A percentile compares a stretch with the other conserved stretches of the same genome.
phyloP scores from a whole-genome alignment of 2,329 filamentous ascomycete genomes.

The Colletotrichum tropicale region DNA sequence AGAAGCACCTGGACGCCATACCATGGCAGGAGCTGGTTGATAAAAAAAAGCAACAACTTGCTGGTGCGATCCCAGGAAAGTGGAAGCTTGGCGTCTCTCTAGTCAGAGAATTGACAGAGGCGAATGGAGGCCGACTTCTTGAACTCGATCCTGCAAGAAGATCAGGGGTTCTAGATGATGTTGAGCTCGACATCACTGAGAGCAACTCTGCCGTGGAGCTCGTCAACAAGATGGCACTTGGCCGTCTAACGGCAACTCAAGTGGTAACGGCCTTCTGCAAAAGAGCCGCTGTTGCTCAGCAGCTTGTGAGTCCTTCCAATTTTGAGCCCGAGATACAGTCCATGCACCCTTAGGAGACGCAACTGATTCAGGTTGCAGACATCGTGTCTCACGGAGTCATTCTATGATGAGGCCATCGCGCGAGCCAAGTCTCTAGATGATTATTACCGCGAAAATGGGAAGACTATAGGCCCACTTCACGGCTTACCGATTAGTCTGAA shows the following conservation, averaged over 20 bases:
- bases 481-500: neutral
- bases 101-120: neutral
- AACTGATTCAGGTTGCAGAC: neutral
- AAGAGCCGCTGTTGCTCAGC: neutral
- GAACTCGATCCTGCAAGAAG: neutral
- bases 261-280: neutral
- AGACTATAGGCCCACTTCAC: neutral
- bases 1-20: neutral
- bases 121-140: neutral
- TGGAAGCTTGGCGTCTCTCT: neutral
- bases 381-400: neutral
- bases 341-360: neutral
- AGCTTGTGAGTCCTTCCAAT: neutral
- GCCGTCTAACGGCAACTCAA: neutral
- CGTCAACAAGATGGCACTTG: neutral
- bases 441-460: neutral
- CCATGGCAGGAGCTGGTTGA: neutral
- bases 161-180: neutral
- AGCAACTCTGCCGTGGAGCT: neutral
- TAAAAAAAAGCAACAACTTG: neutral
- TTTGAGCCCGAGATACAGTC: fast-evolving
- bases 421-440: neutral
- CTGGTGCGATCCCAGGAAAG: neutral
- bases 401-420: neutral
- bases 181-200: neutral